phyloP scores from a whole-genome alignment of 192 early-diverging fungal genomes.

The Phlyctochytrium bullatum region DNA sequence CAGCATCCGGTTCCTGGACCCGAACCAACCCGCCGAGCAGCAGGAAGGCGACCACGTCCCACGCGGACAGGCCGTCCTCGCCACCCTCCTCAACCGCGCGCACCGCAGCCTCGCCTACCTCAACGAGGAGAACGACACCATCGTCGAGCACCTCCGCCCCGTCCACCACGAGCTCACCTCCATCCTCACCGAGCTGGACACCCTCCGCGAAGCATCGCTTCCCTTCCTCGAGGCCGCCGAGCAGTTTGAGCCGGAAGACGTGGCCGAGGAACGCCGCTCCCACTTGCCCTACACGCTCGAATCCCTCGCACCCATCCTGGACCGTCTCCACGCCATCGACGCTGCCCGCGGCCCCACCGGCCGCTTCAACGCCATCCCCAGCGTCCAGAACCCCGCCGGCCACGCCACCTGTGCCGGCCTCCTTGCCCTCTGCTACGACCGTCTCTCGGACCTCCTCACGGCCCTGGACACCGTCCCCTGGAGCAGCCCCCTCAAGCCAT shows the following conservation, averaged over 20 bases:
- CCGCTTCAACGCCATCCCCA: constrained; percentile 2
- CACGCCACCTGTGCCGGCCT: constrained; percentile 23
- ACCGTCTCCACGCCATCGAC: constrained; percentile 24
- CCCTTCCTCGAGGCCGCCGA: background rate
- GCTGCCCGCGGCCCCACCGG: constrained; percentile 2
- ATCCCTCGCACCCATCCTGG: constrained; percentile 14
- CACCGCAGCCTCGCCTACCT: constrained; percentile 14
- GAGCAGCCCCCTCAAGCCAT: constrained; percentile 10
- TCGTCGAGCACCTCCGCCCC: constrained; percentile 16
- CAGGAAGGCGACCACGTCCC: constrained; percentile 19
- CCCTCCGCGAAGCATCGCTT: background rate
- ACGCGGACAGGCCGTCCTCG: constrained; percentile 22
- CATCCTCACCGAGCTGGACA: constrained; percentile 8
- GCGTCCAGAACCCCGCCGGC: background rate
- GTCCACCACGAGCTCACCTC: constrained; percentile 17
- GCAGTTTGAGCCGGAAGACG: background rate
- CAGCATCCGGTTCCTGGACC: constrained; percentile 17
- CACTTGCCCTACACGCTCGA: constrained; percentile 8
- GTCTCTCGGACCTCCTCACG: constrained; percentile 14
- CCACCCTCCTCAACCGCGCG: constrained; percentile 9
- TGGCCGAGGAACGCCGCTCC: background rate
- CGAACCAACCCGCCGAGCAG: background rate
- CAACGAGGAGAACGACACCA: constrained; percentile 10
- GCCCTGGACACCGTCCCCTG: constrained; percentile 12
- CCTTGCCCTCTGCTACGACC: constrained; percentile 19